These are phyloP conservation scores for Polyrhizophydium stewartii DNA, from an alignment of 371 early-diverging fungal species.

Conservation along the genomic window DNA sequence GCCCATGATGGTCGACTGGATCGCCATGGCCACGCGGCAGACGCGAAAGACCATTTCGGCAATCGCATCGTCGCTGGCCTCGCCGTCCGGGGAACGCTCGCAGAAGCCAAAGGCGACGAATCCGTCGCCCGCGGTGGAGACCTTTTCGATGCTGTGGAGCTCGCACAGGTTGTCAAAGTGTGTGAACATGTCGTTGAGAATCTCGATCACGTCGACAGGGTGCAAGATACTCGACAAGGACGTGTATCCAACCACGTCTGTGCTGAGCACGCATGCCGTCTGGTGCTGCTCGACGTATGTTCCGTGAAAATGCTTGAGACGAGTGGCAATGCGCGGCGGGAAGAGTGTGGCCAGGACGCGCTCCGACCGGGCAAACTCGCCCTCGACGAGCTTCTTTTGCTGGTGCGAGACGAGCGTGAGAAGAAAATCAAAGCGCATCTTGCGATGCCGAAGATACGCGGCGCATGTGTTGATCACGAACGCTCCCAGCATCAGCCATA, in stretches of 20 bases:
- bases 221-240: neutral
- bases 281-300: neutral
- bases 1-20: neutral
- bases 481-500: neutral
- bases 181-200: slow-evolving; percentile 3
- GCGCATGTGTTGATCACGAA: neutral
- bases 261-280: slow-evolving; percentile 1
- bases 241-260: slow-evolving; percentile 2
- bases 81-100: neutral
- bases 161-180: slow-evolving; percentile 1
- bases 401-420: neutral
- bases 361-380: neutral
- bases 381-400: neutral
- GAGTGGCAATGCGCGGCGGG: neutral
- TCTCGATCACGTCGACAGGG: neutral
- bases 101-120: neutral
- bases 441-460: neutral
- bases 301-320: neutral
- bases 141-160: neutral
- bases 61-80: neutral
- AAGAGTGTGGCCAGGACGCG: neutral
- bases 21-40: neutral
- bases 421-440: neutral
- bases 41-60: neutral
- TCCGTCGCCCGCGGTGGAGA: neutral